phyloP scores from a whole-genome alignment of 148 eudicot species.

The Dianthus caryophyllus region DNA sequence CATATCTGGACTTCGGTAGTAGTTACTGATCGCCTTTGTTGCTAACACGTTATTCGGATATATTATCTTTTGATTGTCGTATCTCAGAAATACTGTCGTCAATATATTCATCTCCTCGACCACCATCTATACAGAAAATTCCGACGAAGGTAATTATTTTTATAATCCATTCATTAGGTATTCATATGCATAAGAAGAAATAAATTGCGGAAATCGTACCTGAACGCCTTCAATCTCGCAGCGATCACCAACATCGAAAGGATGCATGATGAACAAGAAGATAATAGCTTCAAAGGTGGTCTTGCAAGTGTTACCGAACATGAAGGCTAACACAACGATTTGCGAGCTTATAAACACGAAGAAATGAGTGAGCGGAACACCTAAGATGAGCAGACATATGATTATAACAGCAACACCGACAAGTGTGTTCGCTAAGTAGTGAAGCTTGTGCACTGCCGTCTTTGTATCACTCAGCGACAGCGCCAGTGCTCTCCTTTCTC shows the following conservation, averaged over 20 bases:
- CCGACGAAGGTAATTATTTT: too few species aligned
- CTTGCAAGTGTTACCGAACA: conserved; percentile 73
- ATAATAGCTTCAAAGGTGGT: conserved; percentile 82
- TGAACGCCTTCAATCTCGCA: conserved; percentile 55
- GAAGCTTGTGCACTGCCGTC: conserved; percentile 79
- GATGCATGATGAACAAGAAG: conserved; percentile 60
- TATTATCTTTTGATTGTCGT: conserved; percentile 66
- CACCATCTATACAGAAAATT: conserved; percentile 46
- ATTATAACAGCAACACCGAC: conserved; percentile 41
- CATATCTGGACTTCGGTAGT: conserved; percentile 84
- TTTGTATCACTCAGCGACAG: conserved; percentile 79
- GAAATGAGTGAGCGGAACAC: conserved; percentile 53
- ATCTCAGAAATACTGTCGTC: conserved; percentile 65
- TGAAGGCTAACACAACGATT: conserved; percentile 49
- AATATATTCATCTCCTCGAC: conserved; percentile 87
- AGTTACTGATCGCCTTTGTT: conserved; percentile 67
- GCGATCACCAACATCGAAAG: conserved; percentile 34
- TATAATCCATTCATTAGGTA: not conserved
- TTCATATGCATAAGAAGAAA: not conserved
- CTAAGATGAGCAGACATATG: conserved; percentile 68
- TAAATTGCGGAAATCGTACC: conserved; percentile 28
- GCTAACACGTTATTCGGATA: conserved; percentile 77
- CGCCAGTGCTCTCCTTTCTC: conserved; percentile 77
- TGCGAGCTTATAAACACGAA: conserved; percentile 62
- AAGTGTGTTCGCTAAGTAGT: conserved; percentile 48